Conservation (phyloP, 768 basidiomycete species). For the Podaxis pistillaris region DNA sequence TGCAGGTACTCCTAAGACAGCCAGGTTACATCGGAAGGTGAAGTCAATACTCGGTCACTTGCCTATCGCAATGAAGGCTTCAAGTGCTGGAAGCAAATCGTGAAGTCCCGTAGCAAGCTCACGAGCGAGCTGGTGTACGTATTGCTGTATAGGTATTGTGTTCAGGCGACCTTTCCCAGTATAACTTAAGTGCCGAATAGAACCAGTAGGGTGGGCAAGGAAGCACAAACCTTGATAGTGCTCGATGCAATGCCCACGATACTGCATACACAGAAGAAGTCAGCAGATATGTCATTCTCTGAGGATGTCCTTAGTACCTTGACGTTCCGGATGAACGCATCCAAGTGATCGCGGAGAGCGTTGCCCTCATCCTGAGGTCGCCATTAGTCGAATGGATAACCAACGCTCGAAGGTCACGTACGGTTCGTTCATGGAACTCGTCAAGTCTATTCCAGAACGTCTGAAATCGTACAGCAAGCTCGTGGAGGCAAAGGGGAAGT, state of each 20-base stretch:
- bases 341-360: not conserved
- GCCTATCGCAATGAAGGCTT: slow-evolving; percentile 6
- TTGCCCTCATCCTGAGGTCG: not conserved
- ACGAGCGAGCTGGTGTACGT: slow-evolving; percentile 4
- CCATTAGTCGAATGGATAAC: not conserved
- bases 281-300: not conserved
- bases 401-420: not conserved
- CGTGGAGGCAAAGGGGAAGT: not conserved
- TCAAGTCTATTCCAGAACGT: slow-evolving; percentile 3
- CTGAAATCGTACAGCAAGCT: not conserved
- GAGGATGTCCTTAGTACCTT: not conserved
- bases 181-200: not conserved
- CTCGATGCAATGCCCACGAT: slow-evolving; percentile 2
- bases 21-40: not conserved
- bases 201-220: not conserved
- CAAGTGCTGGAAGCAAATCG: not conserved
- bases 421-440: slow-evolving; percentile 6
- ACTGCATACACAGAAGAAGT: not conserved
- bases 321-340: not conserved
- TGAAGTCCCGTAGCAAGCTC: slow-evolving; percentile 1
- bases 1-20: slow-evolving; percentile 1
- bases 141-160: slow-evolving; percentile 6
- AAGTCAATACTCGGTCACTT: not conserved
- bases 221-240: not conserved
- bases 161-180: slow-evolving; percentile 4